Base-by-base conservation (phyloP, 495 filamentous ascomycete genomes). In the Alectoria sarmentosa region DNA sequence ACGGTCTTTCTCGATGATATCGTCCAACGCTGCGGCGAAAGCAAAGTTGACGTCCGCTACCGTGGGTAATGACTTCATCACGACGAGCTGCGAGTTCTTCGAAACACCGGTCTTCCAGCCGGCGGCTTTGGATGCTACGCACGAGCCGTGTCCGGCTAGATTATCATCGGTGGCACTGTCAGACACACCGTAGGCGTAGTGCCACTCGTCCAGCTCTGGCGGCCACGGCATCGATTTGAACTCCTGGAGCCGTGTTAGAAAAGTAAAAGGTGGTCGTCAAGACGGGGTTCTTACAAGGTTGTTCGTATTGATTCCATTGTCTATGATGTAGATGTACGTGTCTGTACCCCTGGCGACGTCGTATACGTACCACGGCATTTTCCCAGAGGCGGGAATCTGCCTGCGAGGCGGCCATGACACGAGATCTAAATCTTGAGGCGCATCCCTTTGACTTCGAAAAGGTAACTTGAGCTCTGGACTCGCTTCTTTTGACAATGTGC, bases 101-200 rank as follows among this genome's bases (percentile, higher is more conserved):
- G 60, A 42, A 37, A 62, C 60, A 8, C 60, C 60, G 1, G 36
- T 62, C 14, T 34, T 44, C 30, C 36, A 44, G 11, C 60, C 60
- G 1, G 42, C 37, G 60, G 60, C 60, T 62, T 62, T 62, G n/a
- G 60, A 62, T 30, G 60, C 60, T 17, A 62, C 38, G 42, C 60
- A 62, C 1, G 60, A 46, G 1, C 60, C 60, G 19, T 62, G 60
- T 2, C 38, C 37, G 1, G 37, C 28, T 23, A 59, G 57, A 23
- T 44, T 37, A 17, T 62, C 60, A n/a, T 62, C 60, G 6, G 60
- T 34, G 23, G 60, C 34, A 4, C 44, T 48, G 5, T 14, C 1
- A 2, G 9, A 15, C 14, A 46, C 60, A 23, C 32, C 32, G 38
- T 36, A 36, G 21, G 32, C 44, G 7, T 49, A 62, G 60, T 41